Base-by-base conservation (phyloP, 2,329 filamentous ascomycete genomes). In the Ascochyta fabae region DNA sequence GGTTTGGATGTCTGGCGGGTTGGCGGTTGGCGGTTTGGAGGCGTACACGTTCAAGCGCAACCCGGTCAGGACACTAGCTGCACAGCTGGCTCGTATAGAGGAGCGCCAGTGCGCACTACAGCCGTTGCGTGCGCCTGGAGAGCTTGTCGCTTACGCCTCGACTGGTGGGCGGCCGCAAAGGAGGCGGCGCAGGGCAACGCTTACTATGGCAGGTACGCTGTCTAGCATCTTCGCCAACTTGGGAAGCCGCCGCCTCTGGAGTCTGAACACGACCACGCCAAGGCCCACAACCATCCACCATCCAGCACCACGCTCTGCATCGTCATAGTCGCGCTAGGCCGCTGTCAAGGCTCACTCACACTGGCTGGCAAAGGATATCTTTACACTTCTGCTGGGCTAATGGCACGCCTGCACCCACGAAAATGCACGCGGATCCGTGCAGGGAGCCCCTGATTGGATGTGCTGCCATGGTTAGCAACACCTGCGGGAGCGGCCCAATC, bases 1-100 rank as follows among this genome's bases (percentile, higher is more conserved):
- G 55, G 52, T 46, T 36, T 4, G 50, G 15, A 34, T 2, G 33
- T 35, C n/a, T 16, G 33, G 33, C 33, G n/a, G 15, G 15, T 35
- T 16, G 33, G 15, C n/a, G 15, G 33, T 35, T 13, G 10, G 15
- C 4, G 51, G 56, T 49, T 34, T 6, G 55, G 33, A 40, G 44
- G 26, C 42, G 51, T 42, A 19, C 16, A 40, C 42, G 22, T 35
- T 45, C 31, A 54, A 59, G 58, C 54, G 45, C 58, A 52, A 48
- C 47, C 39, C 42, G 36, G 42, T 47, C 43, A 44, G 34, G 53
- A 43, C 48, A 48, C 53, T 56, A 45, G 48, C 34, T 40, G 31
- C n/a, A 31, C 40, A 45, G 52, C 39, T 49, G 52, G 35, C 47
- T 56, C 53, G 53, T 56, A 56, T 56, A 50, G 27, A 50, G 31